Evolutionary conservation across 1,284 basidiomycete genomes (phyloP).

Genomic region (Cryptococcus jaspeensis): DNA sequence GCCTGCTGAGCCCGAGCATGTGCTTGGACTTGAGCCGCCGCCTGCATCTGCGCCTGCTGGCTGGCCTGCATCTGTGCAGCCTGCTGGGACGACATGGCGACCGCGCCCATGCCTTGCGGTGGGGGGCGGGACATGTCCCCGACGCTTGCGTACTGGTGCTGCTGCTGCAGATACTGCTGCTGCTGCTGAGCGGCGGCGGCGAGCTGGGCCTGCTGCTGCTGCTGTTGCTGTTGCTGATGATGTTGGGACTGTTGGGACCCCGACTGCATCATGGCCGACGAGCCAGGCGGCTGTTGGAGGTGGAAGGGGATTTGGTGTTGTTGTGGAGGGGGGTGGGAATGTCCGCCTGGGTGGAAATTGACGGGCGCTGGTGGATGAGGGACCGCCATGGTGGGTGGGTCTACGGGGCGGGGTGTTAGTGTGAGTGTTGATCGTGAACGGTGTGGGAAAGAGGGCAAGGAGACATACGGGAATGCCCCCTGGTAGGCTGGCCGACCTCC

Average conservation of each 20-base stretch:
- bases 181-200: slow-evolving; percentile 5
- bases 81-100: slow-evolving; percentile 29
- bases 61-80: slow-evolving; percentile 18
- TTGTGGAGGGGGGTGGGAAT: slow-evolving; percentile 23
- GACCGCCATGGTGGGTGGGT: slow-evolving; percentile 40
- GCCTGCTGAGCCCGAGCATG: slow-evolving; percentile 14
- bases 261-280: slow-evolving; percentile 5
- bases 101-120: slow-evolving; percentile 17
- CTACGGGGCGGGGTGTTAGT: too few relatives aligned
- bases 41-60: slow-evolving; percentile 18
- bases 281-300: slow-evolving; percentile 4
- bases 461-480: too few relatives aligned
- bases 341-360: slow-evolving; percentile 25
- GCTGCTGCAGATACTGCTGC: slow-evolving; percentile 13
- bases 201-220: slow-evolving; percentile 16
- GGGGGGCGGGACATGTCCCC: slow-evolving; percentile 1
- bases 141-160: slow-evolving; percentile 13
- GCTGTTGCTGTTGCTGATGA: slow-evolving; percentile 4
- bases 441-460: too few relatives aligned
- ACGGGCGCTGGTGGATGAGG: slow-evolving; percentile 41
- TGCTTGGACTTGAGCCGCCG: slow-evolving; percentile 17
- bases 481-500: too few relatives aligned
- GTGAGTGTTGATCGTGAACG: too few relatives aligned
- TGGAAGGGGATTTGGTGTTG: slow-evolving; percentile 22
- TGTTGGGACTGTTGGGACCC: not conserved